Evolutionary conservation across 164 flowering plant species (phyloP), one percentile per base, ranked within the genome.

Genomic region (Akebia trifoliata): DNA sequence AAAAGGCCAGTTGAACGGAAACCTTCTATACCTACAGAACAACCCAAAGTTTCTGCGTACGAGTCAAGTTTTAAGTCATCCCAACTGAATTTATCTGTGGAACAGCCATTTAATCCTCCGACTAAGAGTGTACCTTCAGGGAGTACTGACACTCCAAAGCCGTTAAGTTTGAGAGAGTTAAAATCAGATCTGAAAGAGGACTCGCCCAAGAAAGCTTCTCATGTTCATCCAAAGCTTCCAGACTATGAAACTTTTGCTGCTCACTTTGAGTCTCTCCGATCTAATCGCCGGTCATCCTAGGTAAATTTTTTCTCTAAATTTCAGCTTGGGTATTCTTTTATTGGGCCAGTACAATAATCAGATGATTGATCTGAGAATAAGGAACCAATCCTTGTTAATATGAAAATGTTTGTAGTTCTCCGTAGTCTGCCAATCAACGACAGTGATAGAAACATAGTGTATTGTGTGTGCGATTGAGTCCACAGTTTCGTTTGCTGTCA

Each of bases 201-300:
- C 28, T 66, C 74, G 30, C 26, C 17, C 18, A 72, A 74, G 66
- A 72, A 54, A 57, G 75, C 90, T 3, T 66, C 83, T 60, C 99
- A 93, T 72, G 97, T 93, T 65, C 99, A 93, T 62, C 99, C 99
- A 30, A 93, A 87, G 74, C 90, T 90, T 61, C 99, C 99, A 0
- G 99, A 93, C 48, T 87, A 71, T 38, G 95, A 93, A n/a, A 26
- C 67, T 4, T 49, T 93, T 8, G 61, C 86, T 36, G 89, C 93
- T 1, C 81, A 74, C 15, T 68, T 89, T 2, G 66, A 62, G 61
- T 70, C 87, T 48, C 83, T 86, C 37, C 68, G 87, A 10, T 56
- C 54, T 9, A 74, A 79, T 71, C 79, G 72, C 4, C 64, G 69
- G 18, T 74, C 66, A 70, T 7, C 35, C n/a, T 59, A 46, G 59